Evolutionary conservation across 441 rosid genomes (phyloP), one percentile per base, ranked within the genome.

Genomic region (Cnidoscolus chayamansa): DNA sequence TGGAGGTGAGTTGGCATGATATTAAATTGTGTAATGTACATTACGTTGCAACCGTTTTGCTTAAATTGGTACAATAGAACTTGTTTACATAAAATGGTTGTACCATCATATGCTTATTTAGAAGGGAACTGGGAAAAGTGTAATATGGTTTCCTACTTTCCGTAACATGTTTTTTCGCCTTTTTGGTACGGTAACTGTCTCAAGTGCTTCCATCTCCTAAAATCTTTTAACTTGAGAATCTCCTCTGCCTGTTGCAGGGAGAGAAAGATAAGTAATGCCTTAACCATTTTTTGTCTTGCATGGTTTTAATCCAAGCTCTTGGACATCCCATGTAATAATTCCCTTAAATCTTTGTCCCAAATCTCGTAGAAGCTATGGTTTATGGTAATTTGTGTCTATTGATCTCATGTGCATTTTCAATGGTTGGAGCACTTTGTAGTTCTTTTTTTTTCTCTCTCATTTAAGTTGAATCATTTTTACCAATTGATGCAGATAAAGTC

Each of bases 401-500:
- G 19, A 2, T 65, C 7, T 17, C 7, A 10, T 53, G 57, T 48
- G 10, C 10, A 20, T 63, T 51, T 60, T 37, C 51, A 12, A 40
- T 35, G 7, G 16, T 50, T 19, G 12, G 45, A 59, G 31, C 10
- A 2, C 20, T 63, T 49, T 19, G 8, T 43, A 50, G 12, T 64
- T 67, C 58, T 25, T 25, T 25, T 25, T 25, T 25, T 25, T 25
- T 58, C 35, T 67, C 75, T 20, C n/a, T 64, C 48, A 51, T 67
- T 40, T 75, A 30, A 72, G 66, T 72, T 68, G 62, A 55, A 67
- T 80, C 47, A 67, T 77, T 73, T 25, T 73, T 81, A 73, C 58
- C 67, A 71, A 73, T 63, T 77, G 57, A 58, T 79, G 82, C 91
- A 94, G 98, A 81, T 94, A 75, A 94, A 88, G 85, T 80, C 97